These are phyloP conservation scores for Chlorella sp. DNA, from an alignment of 139 green algal species.

Conservation along the genomic window DNA sequence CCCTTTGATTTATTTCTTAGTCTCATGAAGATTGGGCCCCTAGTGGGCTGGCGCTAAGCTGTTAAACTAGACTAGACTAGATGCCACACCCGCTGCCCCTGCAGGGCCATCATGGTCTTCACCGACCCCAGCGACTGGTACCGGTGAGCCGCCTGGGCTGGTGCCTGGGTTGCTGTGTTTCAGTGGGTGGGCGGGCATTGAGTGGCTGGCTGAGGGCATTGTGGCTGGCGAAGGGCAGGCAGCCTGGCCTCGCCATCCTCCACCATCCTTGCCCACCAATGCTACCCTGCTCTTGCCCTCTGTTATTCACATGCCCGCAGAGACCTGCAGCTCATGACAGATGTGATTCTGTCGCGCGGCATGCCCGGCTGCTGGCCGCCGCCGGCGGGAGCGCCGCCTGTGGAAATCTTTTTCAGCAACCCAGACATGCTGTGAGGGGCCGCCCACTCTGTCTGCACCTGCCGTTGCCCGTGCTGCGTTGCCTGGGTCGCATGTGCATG, in stretches of 20 bases:
- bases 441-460: too few species aligned
- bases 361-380: conserved; percentile 14
- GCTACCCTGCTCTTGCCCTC: not conserved
- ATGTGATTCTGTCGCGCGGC: conserved; percentile 43
- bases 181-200: not conserved
- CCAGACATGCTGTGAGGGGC: conserved; percentile 77
- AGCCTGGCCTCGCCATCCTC: not conserved
- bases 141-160: not conserved
- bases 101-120: conserved; percentile 15
- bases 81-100: too few species aligned
- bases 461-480: too few species aligned
- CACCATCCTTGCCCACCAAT: not conserved
- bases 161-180: too few species aligned
- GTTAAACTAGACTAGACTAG: too few species aligned
- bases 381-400: not conserved
- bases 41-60: too few species aligned
- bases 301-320: not conserved
- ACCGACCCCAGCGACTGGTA: conserved; percentile 22
- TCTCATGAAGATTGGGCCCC: too few species aligned
- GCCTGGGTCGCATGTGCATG: too few species aligned
- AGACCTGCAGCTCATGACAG: conserved; percentile 50
- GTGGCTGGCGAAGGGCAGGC: not conserved
- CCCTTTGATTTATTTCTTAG: too few species aligned
- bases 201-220: not conserved
- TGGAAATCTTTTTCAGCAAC: conserved; percentile 59